phyloP scores from a whole-genome alignment of 805 yeast species.

The Saccharomycopsis sp. region DNA sequence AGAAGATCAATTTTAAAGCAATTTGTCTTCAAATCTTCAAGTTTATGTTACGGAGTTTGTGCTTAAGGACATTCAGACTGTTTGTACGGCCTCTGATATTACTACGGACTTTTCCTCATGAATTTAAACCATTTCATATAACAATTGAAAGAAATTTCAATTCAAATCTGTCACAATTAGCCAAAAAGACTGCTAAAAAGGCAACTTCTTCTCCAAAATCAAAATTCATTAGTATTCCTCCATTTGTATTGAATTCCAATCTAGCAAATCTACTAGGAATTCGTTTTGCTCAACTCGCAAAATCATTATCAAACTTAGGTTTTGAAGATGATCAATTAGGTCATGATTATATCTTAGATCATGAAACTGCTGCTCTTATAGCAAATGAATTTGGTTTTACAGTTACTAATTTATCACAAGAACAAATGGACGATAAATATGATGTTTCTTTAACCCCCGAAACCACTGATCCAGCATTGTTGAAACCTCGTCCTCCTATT shows the following conservation, averaged over 20 bases:
- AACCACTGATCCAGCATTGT: conserved; percentile 40
- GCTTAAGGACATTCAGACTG: too few relatives aligned
- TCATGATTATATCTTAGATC: conserved; percentile 72
- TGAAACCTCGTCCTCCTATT: conserved; percentile 76
- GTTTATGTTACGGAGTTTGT: too few relatives aligned
- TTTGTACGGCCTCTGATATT: too few relatives aligned
- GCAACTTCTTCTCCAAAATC: background rate
- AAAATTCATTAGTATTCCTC: conserved; percentile 41
- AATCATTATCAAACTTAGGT: conserved; percentile 56
- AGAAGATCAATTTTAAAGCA: too few relatives aligned
- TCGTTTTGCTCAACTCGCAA: conserved; percentile 48
- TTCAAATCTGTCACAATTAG: too few relatives aligned
- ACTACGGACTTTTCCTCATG: too few relatives aligned
- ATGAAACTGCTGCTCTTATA: conserved; percentile 74
- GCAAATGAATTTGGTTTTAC: conserved; percentile 84
- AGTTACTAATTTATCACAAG: conserved; percentile 32
- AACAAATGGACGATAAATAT: conserved; percentile 49
- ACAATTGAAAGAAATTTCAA: too few relatives aligned
- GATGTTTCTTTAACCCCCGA: conserved; percentile 30
- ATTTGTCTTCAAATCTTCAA: too few relatives aligned
- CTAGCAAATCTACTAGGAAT: conserved; percentile 63
- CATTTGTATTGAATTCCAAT: conserved; percentile 69
- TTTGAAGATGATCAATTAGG: conserved; percentile 51
- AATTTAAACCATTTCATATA: too few relatives aligned
- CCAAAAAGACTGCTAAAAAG: too few relatives aligned